Evolutionary conservation across 306 rosid species (phyloP), one percentile per base, ranked within the genome.

Genomic region (Prunus campanulata): DNA sequence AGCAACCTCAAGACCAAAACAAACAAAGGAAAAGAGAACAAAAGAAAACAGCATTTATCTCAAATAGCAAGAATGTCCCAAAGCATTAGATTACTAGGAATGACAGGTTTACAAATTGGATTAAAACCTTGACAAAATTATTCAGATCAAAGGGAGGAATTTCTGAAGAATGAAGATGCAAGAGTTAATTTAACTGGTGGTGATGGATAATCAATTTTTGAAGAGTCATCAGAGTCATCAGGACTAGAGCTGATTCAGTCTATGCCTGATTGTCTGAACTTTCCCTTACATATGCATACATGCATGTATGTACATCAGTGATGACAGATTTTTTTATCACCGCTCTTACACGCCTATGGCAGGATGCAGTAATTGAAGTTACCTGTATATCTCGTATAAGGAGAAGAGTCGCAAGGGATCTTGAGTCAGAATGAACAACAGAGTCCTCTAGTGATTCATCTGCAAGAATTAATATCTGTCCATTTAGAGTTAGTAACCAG

Each of bases 361-460:
- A 8, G 47, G 35, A 59, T 46, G 79, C 75, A 66, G 79, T 46
- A 80, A 63, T 63, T 74, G 57, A 51, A 78, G 75, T 68, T 78
- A 95, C 97, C 97, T 95, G 98, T 80, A 95, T 92, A 77, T 95
- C 98, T 68, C 98, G 90, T 79, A 95, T 95, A 47, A 95, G 98
- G 71, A 94, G 96, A 89, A 94, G 98, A 61, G 98, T 94, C 49
- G 97, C 97, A 42, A 94, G 95, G 78, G 98, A 94, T 76, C 97
- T 87, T 14, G 98, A 94, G 74, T 94, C 98, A 30, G 98, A 89
- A 80, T 94, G 98, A 81, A 96, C 98, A 71, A 94, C 90, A 51
- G 97, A 94, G 80, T 94, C 98, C 82, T 94, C 98, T 59, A 94
- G 84, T 11, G 95, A 90, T 79, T 94, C 98, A 84, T 94, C 97